Evolutionary conservation across 192 early-diverging fungal genomes (phyloP).

Genomic region (Mortierella antarctica): DNA sequence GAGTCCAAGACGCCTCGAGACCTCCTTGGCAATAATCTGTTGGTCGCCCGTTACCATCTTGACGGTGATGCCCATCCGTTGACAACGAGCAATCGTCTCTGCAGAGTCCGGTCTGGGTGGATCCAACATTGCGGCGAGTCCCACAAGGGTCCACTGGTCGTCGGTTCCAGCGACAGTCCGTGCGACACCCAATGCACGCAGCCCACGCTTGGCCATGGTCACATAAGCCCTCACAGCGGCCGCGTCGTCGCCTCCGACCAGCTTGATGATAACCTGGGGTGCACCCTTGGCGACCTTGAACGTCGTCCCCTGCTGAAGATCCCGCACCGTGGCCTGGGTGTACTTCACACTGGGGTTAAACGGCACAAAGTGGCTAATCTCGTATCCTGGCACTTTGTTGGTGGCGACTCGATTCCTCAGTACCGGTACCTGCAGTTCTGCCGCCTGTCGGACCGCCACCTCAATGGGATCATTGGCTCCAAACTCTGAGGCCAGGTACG

Average conservation of each 20-base stretch:
- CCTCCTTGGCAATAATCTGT: conserved; percentile 76
- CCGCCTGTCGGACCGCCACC: conserved; percentile 74
- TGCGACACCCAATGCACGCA: conserved; percentile 80
- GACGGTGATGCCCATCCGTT: conserved; percentile 71
- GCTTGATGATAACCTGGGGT: conserved; percentile 73
- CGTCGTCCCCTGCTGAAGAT: conserved; percentile 58
- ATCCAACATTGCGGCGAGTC: conserved; percentile 73
- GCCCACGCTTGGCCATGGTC: conserved; percentile 72
- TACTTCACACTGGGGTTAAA: conserved; percentile 80
- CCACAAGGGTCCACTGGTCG: conserved; percentile 70
- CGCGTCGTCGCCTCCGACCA: conserved; percentile 59
- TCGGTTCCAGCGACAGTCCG: conserved; percentile 59
- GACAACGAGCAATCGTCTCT: conserved; percentile 72
- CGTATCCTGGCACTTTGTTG: conserved; percentile 75
- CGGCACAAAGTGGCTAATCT: conserved; percentile 72
- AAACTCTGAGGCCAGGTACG: conserved; percentile 75
- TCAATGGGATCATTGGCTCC: conserved; percentile 84
- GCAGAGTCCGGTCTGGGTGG: conserved; percentile 77
- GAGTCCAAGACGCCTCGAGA: conserved; percentile 77
- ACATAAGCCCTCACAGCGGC: conserved; percentile 65
- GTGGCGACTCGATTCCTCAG: conserved; percentile 53
- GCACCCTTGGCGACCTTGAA: conserved; percentile 81
- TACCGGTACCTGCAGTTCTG: conserved; percentile 58
- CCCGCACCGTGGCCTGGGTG: conserved; percentile 71
- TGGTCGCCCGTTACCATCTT: conserved; percentile 89